phyloP scores from a whole-genome alignment of 1,284 basidiomycete species.

The Pseudomicrostroma phylloplanum region DNA sequence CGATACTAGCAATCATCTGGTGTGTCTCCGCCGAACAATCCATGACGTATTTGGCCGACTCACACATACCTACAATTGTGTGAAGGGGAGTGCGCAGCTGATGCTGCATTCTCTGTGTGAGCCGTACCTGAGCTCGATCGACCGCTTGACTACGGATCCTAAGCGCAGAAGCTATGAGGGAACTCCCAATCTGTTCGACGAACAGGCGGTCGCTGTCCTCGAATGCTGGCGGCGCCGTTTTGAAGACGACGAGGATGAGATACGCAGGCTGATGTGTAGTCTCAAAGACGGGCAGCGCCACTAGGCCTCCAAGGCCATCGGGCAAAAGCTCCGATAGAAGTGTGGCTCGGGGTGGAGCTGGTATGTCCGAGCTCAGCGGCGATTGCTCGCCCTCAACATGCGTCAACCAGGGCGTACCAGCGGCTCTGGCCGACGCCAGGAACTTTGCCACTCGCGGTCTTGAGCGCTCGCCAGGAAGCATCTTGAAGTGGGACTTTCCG shows the following conservation, averaged over 20 bases:
- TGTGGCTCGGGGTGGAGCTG: not conserved
- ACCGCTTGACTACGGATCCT: constrained; percentile 6
- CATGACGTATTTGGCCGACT: constrained; percentile 22
- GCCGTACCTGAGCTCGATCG: constrained; percentile 27
- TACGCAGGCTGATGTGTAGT: constrained; percentile 8
- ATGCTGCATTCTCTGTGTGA: constrained; percentile 18
- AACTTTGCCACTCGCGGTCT: constrained; percentile 6
- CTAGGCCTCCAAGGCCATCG: not conserved
- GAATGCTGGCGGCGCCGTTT: not conserved
- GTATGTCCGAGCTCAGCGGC: too few species aligned
- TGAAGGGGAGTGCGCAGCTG: constrained; percentile 16
- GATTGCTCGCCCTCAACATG: too few species aligned
- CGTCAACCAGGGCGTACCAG: too few species aligned
- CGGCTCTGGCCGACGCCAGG: constrained; percentile 1
- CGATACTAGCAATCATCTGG: constrained; percentile 9
- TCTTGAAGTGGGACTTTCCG: not conserved
- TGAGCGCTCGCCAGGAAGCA: constrained; percentile 2
- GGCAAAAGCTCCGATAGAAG: not conserved
- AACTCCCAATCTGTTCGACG: constrained; percentile 11
- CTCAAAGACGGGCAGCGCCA: constrained; percentile 4
- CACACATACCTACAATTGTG: constrained; percentile 20
- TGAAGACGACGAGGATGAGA: constrained; percentile 3
- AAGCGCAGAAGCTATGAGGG: constrained; percentile 7
- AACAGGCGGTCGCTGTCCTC: constrained; percentile 8
- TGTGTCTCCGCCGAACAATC: constrained; percentile 12